These are phyloP conservation scores for Microbotryum scabiosae DNA, from an alignment of 1,284 basidiomycete genomes.

Conservation along the genomic window DNA sequence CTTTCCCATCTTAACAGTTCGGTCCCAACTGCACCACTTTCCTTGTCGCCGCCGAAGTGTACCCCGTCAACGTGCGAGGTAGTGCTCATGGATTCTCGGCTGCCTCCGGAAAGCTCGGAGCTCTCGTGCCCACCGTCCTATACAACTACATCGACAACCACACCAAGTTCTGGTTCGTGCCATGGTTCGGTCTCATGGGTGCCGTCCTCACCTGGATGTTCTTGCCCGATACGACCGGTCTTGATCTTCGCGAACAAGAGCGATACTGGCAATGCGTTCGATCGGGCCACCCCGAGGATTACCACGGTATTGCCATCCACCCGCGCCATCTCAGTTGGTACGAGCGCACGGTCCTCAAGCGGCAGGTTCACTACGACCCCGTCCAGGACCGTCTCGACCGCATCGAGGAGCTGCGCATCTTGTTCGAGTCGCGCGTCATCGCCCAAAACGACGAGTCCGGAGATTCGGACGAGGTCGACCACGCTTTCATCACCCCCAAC, in stretches of 20 bases:
- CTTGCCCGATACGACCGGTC: slow-evolving; percentile 48
- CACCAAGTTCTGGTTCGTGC: slow-evolving; percentile 49
- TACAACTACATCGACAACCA: slow-evolving; percentile 39
- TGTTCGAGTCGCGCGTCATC: slow-evolving; percentile 38
- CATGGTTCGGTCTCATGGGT: slow-evolving; percentile 48
- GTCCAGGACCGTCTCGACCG: slow-evolving; percentile 46
- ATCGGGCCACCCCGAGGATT: slow-evolving; percentile 44
- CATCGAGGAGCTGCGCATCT: slow-evolving; percentile 45
- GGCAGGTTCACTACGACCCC: slow-evolving; percentile 47
- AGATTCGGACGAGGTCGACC: slow-evolving; percentile 18
- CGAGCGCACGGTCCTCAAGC: slow-evolving; percentile 45
- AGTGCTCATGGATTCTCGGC: slow-evolving; percentile 42
- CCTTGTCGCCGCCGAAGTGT: slow-evolving; percentile 38
- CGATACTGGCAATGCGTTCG: slow-evolving; percentile 49
- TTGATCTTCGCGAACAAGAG: slow-evolving; percentile 50
- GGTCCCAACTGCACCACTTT: slow-evolving; percentile 46
- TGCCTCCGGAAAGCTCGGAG: slow-evolving; percentile 41
- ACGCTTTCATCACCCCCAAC: slow-evolving; percentile 26
- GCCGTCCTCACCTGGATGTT: slow-evolving; percentile 45
- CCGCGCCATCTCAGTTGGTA: slow-evolving; percentile 47
- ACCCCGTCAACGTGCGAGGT: slow-evolving; percentile 40
- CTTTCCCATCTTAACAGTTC: slow-evolving; percentile 41
- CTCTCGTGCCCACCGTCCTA: slow-evolving; percentile 39
- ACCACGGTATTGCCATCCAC: slow-evolving; percentile 51
- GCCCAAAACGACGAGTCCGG: slow-evolving; percentile 17